Evolutionary conservation across 1,139 yeast genomes (phyloP).

Genomic region (Candida pseudoviswanathii): DNA sequence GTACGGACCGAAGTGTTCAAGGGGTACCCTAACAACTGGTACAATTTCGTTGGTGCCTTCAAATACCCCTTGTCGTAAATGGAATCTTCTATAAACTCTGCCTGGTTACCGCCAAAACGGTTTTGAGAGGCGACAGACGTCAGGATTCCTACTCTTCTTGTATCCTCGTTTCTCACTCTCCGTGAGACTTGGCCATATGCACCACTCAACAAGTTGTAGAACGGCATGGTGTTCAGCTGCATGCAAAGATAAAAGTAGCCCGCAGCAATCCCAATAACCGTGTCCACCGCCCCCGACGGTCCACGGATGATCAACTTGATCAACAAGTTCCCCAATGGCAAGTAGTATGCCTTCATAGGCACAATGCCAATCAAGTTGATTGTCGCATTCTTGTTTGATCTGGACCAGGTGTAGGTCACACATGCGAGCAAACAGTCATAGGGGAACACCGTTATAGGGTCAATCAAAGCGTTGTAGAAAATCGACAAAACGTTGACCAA

Average conservation of each 20-base stretch:
- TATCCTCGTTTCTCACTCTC: conserved; percentile 16
- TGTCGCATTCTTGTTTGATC: conserved; percentile 50
- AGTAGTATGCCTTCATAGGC: conserved; percentile 59
- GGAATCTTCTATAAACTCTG: conserved; percentile 34
- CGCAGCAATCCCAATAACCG: conserved; percentile 51
- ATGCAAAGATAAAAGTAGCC: conserved; percentile 64
- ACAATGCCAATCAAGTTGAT: conserved; percentile 55
- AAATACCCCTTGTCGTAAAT: conserved; percentile 47
- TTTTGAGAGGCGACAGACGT: conserved; percentile 11
- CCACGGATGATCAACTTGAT: conserved; percentile 51
- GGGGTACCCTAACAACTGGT: conserved; percentile 35
- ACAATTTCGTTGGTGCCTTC: conserved; percentile 44
- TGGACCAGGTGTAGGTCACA: conserved; percentile 61
- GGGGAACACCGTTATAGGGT: conserved; percentile 20
- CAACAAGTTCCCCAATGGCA: conserved; percentile 58
- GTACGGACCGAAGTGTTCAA: conserved; percentile 26
- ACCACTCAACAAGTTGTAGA: conserved; percentile 48
- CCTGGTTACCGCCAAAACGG: conserved; percentile 7
- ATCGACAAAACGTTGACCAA: conserved; percentile 37
- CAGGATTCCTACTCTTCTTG: conserved; percentile 37
- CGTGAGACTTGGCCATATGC: conserved; percentile 11
- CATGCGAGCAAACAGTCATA: conserved; percentile 51
- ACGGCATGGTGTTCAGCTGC: conserved; percentile 53
- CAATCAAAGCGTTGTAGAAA: conserved; percentile 28
- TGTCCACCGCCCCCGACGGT: conserved; percentile 35